Percentiles rank a stretch among this genome's conserved stretches.
Evolutionary conservation across 768 basidiomycete genomes (phyloP).

Genomic region (Epithele typhae): DNA sequence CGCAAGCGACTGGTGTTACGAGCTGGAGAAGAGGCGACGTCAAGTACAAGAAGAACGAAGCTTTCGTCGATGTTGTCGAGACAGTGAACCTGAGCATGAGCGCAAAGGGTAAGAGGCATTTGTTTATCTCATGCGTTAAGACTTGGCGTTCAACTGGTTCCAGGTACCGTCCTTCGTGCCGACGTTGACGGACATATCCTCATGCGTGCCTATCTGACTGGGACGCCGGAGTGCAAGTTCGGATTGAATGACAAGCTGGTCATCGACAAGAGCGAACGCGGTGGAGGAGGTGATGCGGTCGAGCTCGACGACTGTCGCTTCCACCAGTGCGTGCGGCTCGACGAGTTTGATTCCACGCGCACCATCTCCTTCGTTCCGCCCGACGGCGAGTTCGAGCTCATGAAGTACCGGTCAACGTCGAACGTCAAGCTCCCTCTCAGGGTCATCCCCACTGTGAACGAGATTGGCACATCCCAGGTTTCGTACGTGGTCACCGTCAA

Average conservation of each 20-base stretch:
- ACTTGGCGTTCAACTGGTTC: too few relatives aligned
- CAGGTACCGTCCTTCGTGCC: conserved; percentile 87
- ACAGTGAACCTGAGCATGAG: conserved; percentile 96
- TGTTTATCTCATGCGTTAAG: too few relatives aligned
- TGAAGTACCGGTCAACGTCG: conserved; percentile 96
- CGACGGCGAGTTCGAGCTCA: conserved; percentile 97
- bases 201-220: conserved; percentile 96
- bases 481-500: conserved; percentile 87
- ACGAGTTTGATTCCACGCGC: conserved; percentile 90
- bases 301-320: conserved; percentile 98
- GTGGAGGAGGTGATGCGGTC: conserved; percentile 65
- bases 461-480: conserved; percentile 88
- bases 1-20: conserved; percentile 94
- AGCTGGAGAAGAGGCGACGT: conserved; percentile 96
- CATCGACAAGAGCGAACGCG: conserved; percentile 73
- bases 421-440: conserved; percentile 94
- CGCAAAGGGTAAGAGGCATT: conserved; percentile 84
- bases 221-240: conserved; percentile 98
- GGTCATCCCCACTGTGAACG: conserved; percentile 86
- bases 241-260: conserved; percentile 98
- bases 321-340: conserved; percentile 95
- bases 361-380: conserved; percentile 98
- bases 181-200: conserved; percentile 98
- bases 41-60: conserved; percentile 99
- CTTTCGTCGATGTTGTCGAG: conserved; percentile 99